Evolutionary conservation across 768 basidiomycete species (phyloP).

Genomic region (Lactifluus pinguis): DNA sequence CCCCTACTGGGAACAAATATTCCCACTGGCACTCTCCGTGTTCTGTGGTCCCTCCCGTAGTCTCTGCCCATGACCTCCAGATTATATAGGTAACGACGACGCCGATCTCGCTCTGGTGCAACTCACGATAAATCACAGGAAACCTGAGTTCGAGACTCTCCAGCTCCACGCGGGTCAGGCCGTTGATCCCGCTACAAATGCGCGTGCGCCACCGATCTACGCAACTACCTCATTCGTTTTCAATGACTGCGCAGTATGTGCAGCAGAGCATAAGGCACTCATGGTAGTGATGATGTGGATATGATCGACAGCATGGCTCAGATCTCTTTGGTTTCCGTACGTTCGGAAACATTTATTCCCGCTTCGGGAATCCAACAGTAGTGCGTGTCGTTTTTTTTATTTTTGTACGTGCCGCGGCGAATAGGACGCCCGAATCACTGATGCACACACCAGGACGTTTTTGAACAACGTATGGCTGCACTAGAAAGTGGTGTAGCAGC

Average conservation of each 20-base stretch:
- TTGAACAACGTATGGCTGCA: slow-evolving; percentile 70
- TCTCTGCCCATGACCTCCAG: background rate
- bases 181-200: slow-evolving; percentile 55
- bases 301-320: slow-evolving; percentile 47
- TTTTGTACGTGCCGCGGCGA: background rate
- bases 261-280: background rate
- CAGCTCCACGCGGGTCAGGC: slow-evolving; percentile 71
- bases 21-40: too few species aligned
- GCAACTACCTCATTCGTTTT: slow-evolving; percentile 62
- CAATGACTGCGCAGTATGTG: slow-evolving; percentile 53
- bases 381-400: slow-evolving; percentile 29
- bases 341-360: slow-evolving; percentile 54
- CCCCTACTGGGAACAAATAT: too few species aligned
- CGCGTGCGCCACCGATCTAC: slow-evolving; percentile 29
- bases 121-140: slow-evolving; percentile 20
- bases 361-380: slow-evolving; percentile 60
- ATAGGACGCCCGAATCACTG: background rate
- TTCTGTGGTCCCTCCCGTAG: background rate
- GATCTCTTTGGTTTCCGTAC: slow-evolving; percentile 63
- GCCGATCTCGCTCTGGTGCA: too few species aligned
- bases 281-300: too few species aligned
- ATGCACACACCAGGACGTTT: slow-evolving; percentile 45
- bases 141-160: slow-evolving; percentile 24
- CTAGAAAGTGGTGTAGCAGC: slow-evolving; percentile 77
- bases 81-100: background rate